These are phyloP conservation scores for Erysimum cheiri DNA, from an alignment of 441 rosid species.

Conservation along the genomic window DNA sequence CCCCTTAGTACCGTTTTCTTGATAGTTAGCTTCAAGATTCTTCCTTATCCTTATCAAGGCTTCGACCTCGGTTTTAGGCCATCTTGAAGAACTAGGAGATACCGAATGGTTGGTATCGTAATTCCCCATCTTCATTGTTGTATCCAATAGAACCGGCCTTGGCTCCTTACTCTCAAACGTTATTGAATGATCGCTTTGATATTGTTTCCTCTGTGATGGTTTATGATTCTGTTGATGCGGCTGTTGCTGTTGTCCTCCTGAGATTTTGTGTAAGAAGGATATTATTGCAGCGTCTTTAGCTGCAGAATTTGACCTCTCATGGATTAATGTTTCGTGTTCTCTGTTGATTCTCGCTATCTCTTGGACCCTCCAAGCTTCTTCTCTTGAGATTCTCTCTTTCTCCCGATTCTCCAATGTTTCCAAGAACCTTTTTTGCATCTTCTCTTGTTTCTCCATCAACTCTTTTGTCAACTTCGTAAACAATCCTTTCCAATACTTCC, in stretches of 20 bases:
- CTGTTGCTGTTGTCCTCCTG: constrained; percentile 51
- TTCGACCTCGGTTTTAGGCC: constrained; percentile 85
- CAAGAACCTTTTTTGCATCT: constrained; percentile 68
- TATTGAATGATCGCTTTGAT: constrained; percentile 34
- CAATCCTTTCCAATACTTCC: constrained; percentile 73
- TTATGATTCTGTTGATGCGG: constrained; percentile 39
- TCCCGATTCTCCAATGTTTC: constrained; percentile 75
- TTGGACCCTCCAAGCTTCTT: constrained; percentile 80
- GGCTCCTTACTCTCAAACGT: constrained; percentile 42
- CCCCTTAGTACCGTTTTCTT: constrained; percentile 78
- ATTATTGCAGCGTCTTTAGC: constrained; percentile 80
- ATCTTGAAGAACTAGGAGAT: constrained; percentile 69
- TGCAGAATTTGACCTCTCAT: constrained; percentile 69
- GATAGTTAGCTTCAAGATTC: constrained; percentile 65
- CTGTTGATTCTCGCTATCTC: constrained; percentile 64
- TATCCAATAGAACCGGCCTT: constrained; percentile 31
- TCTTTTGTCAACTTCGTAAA: constrained; percentile 65
- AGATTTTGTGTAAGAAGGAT: constrained; percentile 73
- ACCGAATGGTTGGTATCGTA: constrained; percentile 43
- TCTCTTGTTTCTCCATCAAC: constrained; percentile 74
- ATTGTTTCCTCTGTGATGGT: constrained; percentile 36
- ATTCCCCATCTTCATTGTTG: constrained; percentile 45
- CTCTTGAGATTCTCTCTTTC: constrained; percentile 62
- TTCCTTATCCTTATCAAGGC: constrained; percentile 67
- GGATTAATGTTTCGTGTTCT: constrained; percentile 67